Base-by-base conservation (phyloP, 2,329 filamentous ascomycete species). In the Colletotrichum brevisporum region DNA sequence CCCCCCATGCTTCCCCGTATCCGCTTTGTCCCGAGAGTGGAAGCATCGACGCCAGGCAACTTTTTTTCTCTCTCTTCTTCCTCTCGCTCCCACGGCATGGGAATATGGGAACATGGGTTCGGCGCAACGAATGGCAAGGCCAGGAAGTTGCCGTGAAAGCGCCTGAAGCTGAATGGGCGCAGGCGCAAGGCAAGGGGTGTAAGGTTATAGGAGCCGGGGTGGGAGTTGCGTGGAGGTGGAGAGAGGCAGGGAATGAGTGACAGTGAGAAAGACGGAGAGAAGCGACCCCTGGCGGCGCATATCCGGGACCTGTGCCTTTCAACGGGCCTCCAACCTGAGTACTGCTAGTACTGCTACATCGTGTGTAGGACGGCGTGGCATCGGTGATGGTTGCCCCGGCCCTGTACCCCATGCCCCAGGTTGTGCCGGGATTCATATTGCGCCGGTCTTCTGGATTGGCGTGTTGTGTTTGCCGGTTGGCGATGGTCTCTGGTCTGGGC, bases 361-460 rank as follows among this genome's bases (percentile, higher is more conserved):
- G 21, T 24, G 51, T 39, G 52, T 18, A 56, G 43, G 54, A 50
- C 55, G 48, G 62, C 47, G 10, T 31, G 47, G 48, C 43, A 61
- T 69, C 67, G 67, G 67, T 61, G 50, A 67, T n/a, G 67, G 62
- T 61, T 67, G 51, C 56, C 67, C 67, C 67, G 55, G 62, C 43
- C 51, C 41, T 58, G 16, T n/a, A 58, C 65, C 26, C 65, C 59
- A 67, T 57, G 59, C 59, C 62, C 63, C 62, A 67, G 67, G 26
- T 56, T 56, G 15, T 24, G 45, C 62, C 43, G 39, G 67, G 67
- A 52, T 67, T 41, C 51, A 48, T 59, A 36, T 53, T 60, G 36
- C 36, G 48, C 53, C 54, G 53, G 56, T 51, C 31, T 36, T 36
- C 31, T 36, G 31, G 31, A 36, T 36, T 36, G 10, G 31, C 31